These are phyloP conservation scores for Talaromyces sp. DNA, from an alignment of 2,329 filamentous ascomycete genomes.

Conservation along the genomic window DNA sequence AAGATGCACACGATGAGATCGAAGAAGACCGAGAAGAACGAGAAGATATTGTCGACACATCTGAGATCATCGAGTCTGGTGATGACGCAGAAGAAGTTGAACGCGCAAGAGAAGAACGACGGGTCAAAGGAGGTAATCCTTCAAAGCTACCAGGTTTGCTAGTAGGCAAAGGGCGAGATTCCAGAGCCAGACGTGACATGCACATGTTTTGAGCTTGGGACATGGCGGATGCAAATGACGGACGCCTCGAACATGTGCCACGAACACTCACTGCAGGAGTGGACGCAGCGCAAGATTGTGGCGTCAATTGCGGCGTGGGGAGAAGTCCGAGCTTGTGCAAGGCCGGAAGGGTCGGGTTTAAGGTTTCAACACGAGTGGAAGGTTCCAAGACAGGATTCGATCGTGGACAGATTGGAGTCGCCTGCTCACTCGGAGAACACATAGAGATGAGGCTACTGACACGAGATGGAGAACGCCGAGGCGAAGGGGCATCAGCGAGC, in stretches of 20 bases:
- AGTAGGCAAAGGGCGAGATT: constrained; percentile 40
- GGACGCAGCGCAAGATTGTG: constrained; percentile 48
- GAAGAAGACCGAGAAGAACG: constrained; percentile 50
- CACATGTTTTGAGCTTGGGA: constrained; percentile 52
- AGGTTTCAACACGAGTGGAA: constrained; percentile 39
- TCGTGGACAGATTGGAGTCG: constrained; percentile 27
- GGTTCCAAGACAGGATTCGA: constrained; percentile 48
- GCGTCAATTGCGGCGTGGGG: constrained; percentile 59
- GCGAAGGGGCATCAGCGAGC: constrained; percentile 28
- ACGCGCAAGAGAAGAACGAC: constrained; percentile 46
- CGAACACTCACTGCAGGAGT: constrained; percentile 59
- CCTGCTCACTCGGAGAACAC: constrained; percentile 22
- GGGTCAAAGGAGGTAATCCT: constrained; percentile 46
- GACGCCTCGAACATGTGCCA: constrained; percentile 45
- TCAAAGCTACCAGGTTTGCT: constrained; percentile 39
- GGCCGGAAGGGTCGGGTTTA: constrained; percentile 47
- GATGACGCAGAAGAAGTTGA: constrained; percentile 51
- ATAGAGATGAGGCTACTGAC: constrained; percentile 20
- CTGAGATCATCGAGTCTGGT: constrained; percentile 61
- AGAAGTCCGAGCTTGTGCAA: constrained; percentile 52
- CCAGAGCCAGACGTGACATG: constrained; percentile 52
- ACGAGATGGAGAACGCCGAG: constrained; percentile 20
- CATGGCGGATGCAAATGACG: constrained; percentile 57
- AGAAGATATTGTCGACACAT: constrained; percentile 52
- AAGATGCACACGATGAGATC: constrained; percentile 40